These are phyloP conservation scores for Blastocystis sp. DNA, from an alignment of 352 stramenopile genomes.

Conservation along the genomic window DNA sequence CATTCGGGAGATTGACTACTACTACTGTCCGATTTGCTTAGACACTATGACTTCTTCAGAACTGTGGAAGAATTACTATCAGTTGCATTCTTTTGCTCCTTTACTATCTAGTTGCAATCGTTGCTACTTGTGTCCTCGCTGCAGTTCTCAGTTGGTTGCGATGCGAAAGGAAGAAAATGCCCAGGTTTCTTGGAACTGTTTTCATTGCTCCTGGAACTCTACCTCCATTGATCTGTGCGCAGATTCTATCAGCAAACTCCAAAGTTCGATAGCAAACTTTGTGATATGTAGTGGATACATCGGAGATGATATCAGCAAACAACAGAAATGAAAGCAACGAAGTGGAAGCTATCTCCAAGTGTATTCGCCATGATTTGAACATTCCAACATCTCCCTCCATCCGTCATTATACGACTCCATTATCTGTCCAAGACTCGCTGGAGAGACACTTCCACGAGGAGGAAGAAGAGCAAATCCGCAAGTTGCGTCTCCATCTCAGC, in stretches of 20 bases:
- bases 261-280: background rate
- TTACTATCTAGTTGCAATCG: background rate
- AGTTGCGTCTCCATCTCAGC: background rate
- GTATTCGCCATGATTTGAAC: background rate
- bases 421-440: background rate
- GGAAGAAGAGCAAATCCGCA: background rate
- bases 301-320: background rate
- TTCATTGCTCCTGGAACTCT: slow-evolving; percentile 24
- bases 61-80: background rate
- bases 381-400: background rate
- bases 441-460: background rate
- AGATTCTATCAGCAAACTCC: background rate
- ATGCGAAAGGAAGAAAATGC: background rate
- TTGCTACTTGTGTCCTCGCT: slow-evolving; percentile 25
- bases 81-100: background rate
- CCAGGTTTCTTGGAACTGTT: background rate
- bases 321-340: background rate
- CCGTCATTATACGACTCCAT: background rate
- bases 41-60: background rate
- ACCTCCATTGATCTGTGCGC: background rate
- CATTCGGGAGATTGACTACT: background rate
- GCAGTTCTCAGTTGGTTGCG: background rate
- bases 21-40: slow-evolving; percentile 48
- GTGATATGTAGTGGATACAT: background rate
- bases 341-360: background rate